Base-by-base conservation (phyloP, 352 stramenopile genomes). In the Elongisporangium anandrum region DNA sequence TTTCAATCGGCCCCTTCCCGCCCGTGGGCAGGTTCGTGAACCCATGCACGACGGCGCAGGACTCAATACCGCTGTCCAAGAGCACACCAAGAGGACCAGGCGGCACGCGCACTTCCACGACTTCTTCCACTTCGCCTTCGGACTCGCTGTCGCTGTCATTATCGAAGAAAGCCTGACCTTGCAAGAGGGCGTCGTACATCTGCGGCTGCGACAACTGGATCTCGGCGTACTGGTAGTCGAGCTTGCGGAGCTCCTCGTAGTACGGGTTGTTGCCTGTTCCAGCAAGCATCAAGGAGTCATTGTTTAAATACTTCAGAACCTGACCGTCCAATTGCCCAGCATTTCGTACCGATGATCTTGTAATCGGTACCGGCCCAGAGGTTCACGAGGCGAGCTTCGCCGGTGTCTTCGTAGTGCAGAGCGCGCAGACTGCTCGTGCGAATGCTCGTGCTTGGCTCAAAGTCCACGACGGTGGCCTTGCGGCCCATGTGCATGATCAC, bases 351-450 rank as follows among this genome's bases (percentile, higher is more conserved):
- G 24, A 90, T 54, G 66, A 93, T 93, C 55, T 89, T 86, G 70
- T 93, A 93, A 65, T 93, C 84, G 10, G 79, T 89, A 16, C 84
- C 84, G 3, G 81, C 81, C 84, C 84, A 93, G 9, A 93, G 76
- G 58, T 90, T 90, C 62, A 93, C 84, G 8, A 93, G 69, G 61
- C 83, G 88, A 53, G 76, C 78, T 26, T 93, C 81, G 52, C 75
- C 77, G 26, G 74, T 85, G 68, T 89, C 81, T 57, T 89, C 79
- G 57, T 93, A 93, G 63, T 90, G 85, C 52, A 93, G 63, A n/a
- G 81, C 84, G 22, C 84, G 81, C 55, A 90, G 63, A 52, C 79
- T 89, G 62, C 81, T 83, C 19, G 79, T 88, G 47, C 75, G 79
- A 26, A 93, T 91, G 59, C 75, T 82, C 23, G 81, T 91, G 60